These are phyloP conservation scores for Oemleria cerasiformis DNA, from an alignment of 306 rosid species.

Conservation along the genomic window DNA sequence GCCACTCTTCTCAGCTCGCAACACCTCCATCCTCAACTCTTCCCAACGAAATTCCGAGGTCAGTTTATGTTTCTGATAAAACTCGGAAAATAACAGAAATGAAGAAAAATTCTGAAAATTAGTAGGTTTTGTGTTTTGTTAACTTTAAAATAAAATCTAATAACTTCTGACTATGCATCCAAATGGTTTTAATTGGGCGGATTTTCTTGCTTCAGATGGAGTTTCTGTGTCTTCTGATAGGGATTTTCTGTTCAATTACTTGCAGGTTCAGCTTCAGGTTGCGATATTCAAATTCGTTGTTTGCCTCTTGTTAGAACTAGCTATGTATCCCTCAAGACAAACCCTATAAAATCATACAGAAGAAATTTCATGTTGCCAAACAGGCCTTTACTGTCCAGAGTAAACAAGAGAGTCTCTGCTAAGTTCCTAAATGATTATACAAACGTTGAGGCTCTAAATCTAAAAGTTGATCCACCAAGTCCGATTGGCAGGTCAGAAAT, in stretches of 20 bases:
- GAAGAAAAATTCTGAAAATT: background rate
- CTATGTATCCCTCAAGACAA: constrained; percentile 23
- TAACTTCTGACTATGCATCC: background rate
- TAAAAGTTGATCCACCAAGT: constrained; percentile 31
- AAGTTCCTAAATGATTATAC: constrained; percentile 36
- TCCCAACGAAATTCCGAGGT: constrained; percentile 43
- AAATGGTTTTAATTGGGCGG: background rate
- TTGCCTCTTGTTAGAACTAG: constrained; percentile 20
- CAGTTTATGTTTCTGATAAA: constrained; percentile 26
- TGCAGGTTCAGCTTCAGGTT: constrained; percentile 36
- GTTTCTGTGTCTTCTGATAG: background rate
- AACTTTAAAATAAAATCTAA: background rate
- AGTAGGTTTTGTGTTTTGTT: background rate
- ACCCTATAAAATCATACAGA: constrained; percentile 20
- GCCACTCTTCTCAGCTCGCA: constrained; percentile 48
- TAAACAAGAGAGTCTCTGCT: constrained; percentile 28
- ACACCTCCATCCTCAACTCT: constrained; percentile 33
- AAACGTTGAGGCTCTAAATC: constrained; percentile 39
- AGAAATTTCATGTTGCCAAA: constrained; percentile 28
- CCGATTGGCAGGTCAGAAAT: constrained; percentile 24
- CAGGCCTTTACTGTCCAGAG: constrained; percentile 32
- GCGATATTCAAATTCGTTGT: constrained; percentile 26
- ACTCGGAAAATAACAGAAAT: background rate
- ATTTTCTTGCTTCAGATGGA: background rate
- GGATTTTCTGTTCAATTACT: background rate